A percentile compares a stretch with the other conserved stretches of the same genome.
phyloP scores from a whole-genome alignment of 2,329 filamentous ascomycete genomes.

The Aspergillus carbonarius region DNA sequence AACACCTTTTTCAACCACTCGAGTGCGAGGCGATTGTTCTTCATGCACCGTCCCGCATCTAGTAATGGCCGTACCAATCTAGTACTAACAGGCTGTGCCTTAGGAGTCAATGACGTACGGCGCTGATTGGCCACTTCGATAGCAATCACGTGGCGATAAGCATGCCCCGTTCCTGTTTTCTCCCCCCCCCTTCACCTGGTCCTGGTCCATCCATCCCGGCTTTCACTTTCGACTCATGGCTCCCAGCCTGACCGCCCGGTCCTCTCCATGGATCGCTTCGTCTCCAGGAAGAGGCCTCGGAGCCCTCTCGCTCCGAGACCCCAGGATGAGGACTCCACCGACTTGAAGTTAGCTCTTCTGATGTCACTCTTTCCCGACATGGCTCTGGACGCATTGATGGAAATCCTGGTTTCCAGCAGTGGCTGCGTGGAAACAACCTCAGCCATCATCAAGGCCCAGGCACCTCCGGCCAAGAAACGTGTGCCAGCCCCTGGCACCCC shows the following conservation, averaged over 20 bases:
- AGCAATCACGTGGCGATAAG: slow-evolving; percentile 17
- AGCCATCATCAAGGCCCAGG: slow-evolving; percentile 49
- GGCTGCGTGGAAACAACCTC: slow-evolving; percentile 71
- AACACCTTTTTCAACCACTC: no score
- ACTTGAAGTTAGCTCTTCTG: slow-evolving; percentile 82
- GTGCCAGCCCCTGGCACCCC: slow-evolving; percentile 36
- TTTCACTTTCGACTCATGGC: slow-evolving; percentile 14
- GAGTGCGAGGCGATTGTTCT: no score
- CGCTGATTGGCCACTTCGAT: slow-evolving; percentile 31
- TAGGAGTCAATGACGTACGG: background rate
- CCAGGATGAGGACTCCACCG: slow-evolving; percentile 72
- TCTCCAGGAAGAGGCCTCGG: slow-evolving; percentile 38
- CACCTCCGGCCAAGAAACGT: slow-evolving; percentile 33
- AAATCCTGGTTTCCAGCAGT: slow-evolving; percentile 73
- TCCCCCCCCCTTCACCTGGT: background rate
- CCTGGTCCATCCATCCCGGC: background rate
- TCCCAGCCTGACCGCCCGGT: slow-evolving; percentile 18
- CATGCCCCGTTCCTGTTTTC: background rate
- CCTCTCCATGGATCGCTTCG: slow-evolving; percentile 42
- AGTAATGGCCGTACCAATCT: no score
- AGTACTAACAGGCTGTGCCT: no score
- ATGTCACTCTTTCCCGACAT: slow-evolving; percentile 70
- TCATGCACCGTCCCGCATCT: no score
- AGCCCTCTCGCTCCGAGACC: slow-evolving; percentile 9
- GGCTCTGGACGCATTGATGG: slow-evolving; percentile 68